phyloP scores from a whole-genome alignment of 306 rosid genomes.

The Vicia villosa region DNA sequence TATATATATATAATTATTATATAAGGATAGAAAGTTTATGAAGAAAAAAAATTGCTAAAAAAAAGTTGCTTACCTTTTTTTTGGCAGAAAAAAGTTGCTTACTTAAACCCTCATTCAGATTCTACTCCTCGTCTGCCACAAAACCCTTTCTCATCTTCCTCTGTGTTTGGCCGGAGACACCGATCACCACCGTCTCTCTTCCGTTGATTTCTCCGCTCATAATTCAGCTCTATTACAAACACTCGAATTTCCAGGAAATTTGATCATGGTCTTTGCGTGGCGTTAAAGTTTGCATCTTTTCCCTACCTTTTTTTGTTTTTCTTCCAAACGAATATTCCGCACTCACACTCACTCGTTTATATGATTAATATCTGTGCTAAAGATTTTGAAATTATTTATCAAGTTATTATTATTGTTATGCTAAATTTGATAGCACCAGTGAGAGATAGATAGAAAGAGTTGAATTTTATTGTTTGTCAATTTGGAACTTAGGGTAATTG shows the following conservation, averaged over 20 bases:
- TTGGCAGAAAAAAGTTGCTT: not conserved
- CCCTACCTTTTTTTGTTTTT: too few species aligned
- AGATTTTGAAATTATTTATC: not conserved
- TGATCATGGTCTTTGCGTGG: not conserved
- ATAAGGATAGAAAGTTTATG: too few species aligned
- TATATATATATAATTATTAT: too few species aligned
- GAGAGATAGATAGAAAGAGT: too few species aligned
- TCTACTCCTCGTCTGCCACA: not conserved
- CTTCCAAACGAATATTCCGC: too few species aligned
- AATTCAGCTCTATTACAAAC: not conserved
- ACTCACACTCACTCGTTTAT: too few species aligned
- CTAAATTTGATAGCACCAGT: not conserved
- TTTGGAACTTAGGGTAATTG: not conserved
- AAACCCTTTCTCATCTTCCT: not conserved
- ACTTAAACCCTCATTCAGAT: not conserved
- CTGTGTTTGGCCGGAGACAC: not conserved
- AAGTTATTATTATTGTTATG: not conserved
- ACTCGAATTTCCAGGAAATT: not conserved
- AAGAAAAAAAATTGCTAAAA: too few species aligned
- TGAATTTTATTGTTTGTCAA: too few species aligned
- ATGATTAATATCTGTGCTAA: too few species aligned
- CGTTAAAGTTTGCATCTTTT: constrained; percentile 30
- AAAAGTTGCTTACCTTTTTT: too few species aligned
- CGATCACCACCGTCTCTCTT: not conserved
- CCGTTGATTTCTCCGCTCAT: not conserved